Percentiles rank a stretch among this genome's conserved stretches.
Conservation (phyloP, 2,329 filamentous ascomycete genomes). For the Trichophyton verrucosum region DNA sequence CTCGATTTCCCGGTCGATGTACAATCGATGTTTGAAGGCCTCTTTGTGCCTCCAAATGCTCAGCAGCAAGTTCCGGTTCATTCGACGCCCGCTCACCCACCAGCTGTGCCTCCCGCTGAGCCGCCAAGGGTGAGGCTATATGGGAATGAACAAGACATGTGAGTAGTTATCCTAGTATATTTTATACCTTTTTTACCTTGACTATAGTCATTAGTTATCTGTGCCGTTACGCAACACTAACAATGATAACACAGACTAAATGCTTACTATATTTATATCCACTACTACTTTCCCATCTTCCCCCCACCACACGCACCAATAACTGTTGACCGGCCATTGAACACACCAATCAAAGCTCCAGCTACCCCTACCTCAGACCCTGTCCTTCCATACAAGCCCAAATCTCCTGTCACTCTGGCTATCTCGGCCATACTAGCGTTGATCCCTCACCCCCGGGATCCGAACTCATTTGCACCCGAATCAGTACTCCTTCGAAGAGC, state of each 20-base stretch:
- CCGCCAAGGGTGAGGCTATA: slow-evolving; percentile 28
- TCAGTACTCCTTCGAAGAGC: slow-evolving; percentile 28
- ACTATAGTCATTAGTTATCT: not conserved
- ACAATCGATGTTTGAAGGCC: slow-evolving; percentile 28
- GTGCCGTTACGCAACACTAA: not conserved
- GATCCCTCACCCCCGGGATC: slow-evolving; percentile 31
- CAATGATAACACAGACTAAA: slow-evolving; percentile 24
- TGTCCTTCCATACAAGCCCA: slow-evolving; percentile 25
- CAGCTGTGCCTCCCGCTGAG: slow-evolving; percentile 10
- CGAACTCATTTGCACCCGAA: slow-evolving; percentile 24
- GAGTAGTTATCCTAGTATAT: slow-evolving; percentile 11
- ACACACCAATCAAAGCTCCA: slow-evolving; percentile 21
- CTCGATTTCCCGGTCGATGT: slow-evolving; percentile 29
- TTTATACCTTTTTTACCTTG: not conserved
- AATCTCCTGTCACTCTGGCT: slow-evolving; percentile 33
- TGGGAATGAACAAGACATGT: slow-evolving; percentile 32
- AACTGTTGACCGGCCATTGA: slow-evolving; percentile 24
- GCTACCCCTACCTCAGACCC: slow-evolving; percentile 23
- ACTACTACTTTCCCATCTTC: slow-evolving; percentile 35
- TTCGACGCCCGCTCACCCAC: slow-evolving; percentile 19
- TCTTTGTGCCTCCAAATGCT: slow-evolving; percentile 21
- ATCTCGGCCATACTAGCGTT: slow-evolving; percentile 33
- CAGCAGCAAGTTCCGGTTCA: slow-evolving; percentile 19
- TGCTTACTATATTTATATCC: slow-evolving; percentile 36
- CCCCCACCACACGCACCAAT: slow-evolving; percentile 25